Evolutionary conservation across 2,329 filamentous ascomycete genomes (phyloP).

Genomic region (Fonsecaea erecta): DNA sequence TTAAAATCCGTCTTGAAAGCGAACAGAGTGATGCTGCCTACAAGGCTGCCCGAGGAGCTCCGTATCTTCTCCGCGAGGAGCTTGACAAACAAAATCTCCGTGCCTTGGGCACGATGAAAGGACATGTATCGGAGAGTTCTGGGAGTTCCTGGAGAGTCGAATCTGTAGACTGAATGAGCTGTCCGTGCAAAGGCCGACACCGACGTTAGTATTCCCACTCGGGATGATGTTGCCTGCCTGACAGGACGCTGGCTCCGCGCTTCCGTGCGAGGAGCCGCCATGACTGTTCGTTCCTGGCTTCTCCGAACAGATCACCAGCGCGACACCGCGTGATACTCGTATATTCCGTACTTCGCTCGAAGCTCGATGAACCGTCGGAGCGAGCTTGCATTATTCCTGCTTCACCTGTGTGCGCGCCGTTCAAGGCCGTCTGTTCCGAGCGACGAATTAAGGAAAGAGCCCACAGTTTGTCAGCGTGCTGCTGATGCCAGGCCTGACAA

Average conservation of each 20-base stretch:
- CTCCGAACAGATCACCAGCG: too few relatives aligned
- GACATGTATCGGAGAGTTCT: not conserved
- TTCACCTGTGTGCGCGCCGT: too few relatives aligned
- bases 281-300: too few relatives aligned
- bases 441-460: too few relatives aligned
- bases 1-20: not conserved
- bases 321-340: not conserved
- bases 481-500: not conserved
- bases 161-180: not conserved
- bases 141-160: not conserved
- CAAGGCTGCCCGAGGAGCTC: not conserved
- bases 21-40: not conserved
- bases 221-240: too few relatives aligned
- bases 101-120: not conserved
- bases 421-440: too few relatives aligned
- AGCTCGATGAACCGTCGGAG: not conserved
- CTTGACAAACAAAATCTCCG: not conserved
- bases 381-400: too few relatives aligned
- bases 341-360: not conserved
- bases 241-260: too few relatives aligned
- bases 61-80: not conserved
- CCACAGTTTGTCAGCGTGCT: not conserved
- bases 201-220: not conserved
- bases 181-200: not conserved
- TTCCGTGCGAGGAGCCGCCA: too few relatives aligned